Percentiles rank a stretch among this genome's conserved stretches.
Evolutionary conservation across 805 yeast species (phyloP).

Genomic region (Candida arabinofermentans): DNA sequence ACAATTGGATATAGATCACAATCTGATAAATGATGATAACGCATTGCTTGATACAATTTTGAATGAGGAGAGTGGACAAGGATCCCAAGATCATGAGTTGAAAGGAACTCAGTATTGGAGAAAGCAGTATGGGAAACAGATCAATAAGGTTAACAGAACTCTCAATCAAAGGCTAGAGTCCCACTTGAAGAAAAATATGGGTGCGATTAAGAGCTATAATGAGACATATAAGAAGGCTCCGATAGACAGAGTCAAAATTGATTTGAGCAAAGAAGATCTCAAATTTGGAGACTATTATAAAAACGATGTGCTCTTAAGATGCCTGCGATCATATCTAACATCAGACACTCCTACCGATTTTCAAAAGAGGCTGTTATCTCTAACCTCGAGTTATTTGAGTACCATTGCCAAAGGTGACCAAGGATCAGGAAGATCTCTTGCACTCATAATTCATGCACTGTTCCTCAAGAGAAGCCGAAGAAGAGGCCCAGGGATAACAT

Average conservation of each 20-base stretch:
- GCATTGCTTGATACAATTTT: slow-evolving; percentile 9
- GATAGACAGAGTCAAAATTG: slow-evolving; percentile 21
- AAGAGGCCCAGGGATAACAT: slow-evolving; percentile 26
- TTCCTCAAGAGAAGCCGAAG: slow-evolving; percentile 17
- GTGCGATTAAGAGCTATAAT: slow-evolving; percentile 24
- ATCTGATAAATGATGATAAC: slow-evolving; percentile 12
- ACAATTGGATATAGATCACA: background rate
- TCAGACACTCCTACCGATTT: slow-evolving; percentile 24
- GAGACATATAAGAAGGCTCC: slow-evolving; percentile 13
- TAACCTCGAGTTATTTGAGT: slow-evolving; percentile 24
- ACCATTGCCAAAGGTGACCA: slow-evolving; percentile 29
- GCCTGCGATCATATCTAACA: slow-evolving; percentile 15
- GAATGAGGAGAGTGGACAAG: background rate
- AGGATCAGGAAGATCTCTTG: slow-evolving; percentile 30
- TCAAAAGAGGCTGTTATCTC: slow-evolving; percentile 27
- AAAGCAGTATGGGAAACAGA: slow-evolving; percentile 13
- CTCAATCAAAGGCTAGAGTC: slow-evolving; percentile 18
- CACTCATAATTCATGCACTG: slow-evolving; percentile 26
- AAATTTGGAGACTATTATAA: slow-evolving; percentile 19
- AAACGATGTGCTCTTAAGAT: slow-evolving; percentile 10
- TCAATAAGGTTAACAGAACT: slow-evolving; percentile 16
- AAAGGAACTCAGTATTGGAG: slow-evolving; percentile 21
- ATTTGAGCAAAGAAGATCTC: slow-evolving; percentile 12
- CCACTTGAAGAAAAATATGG: slow-evolving; percentile 20
- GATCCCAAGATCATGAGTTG: no score